Evolutionary conservation across 257 asterid genomes (phyloP), one percentile per base, ranked within the genome.

Genomic region (Haberlea rhodopensis): DNA sequence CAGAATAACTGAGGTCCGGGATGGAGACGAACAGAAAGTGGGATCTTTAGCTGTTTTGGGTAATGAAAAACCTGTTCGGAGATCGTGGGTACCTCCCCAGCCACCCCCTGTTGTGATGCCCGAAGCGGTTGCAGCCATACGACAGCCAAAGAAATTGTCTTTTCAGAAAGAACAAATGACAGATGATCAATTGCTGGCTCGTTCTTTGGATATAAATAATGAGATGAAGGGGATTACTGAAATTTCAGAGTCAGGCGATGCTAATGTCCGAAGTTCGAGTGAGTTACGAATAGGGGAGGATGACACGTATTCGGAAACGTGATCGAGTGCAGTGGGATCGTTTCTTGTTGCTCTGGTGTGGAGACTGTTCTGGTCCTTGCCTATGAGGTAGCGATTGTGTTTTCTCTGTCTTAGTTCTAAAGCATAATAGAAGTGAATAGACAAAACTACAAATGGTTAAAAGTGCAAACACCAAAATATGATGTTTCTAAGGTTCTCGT

Each of bases 71-170:
- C 88, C 84, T 7, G 69, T 64, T 52, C 89, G 78, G 72, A 79
- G 91, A 37, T 13, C n/a, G 16, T 94, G 99, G 99, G 92, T 84
- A 6, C 99, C 99, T 21, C 97, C 99, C 56, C 97, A 79, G 78
- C 95, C 97, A 13, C 99, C 97, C 10, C 96, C 95, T 1, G 95
- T 94, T 6, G 91, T 74, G 29, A 94, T 90, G 90, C 86, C 95
- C 0, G 99, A 87, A 76, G 96, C 99, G 60, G 95, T 96, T 52
- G 82, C 91, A 3, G 99, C 99, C 66, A 94, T 94, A 76, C 87
- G 99, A 31, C 96, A 94, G 66, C 95, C 92, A 15, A 94, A 94
- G 80, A 90, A 82, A 73, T 52, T 87, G 16, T 28, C 73, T 0
- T 21, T 25, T 13, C 89, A 77, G 72, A 76, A 75, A 20, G 94